Conservation (phyloP, 441 rosid genomes). For the Gossypium lobatum region DNA sequence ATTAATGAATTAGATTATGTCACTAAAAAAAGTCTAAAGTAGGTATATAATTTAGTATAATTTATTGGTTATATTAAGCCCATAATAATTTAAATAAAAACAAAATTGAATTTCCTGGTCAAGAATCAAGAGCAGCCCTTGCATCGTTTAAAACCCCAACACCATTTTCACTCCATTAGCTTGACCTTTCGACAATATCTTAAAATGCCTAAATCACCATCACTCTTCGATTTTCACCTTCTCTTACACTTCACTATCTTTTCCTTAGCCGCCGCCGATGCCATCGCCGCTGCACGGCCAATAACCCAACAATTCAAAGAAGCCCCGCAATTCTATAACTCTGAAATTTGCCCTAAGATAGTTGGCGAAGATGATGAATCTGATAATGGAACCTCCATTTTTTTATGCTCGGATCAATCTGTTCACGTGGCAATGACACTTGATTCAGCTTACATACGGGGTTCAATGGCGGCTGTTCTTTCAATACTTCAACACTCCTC, state of each 20-base stretch:
- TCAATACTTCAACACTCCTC: constrained; percentile 86
- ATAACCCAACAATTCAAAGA: constrained; percentile 58
- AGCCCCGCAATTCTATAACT: constrained; percentile 28
- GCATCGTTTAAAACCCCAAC: neutral
- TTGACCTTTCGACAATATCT: neutral
- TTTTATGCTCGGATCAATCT: constrained; percentile 48
- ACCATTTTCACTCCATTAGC: neutral
- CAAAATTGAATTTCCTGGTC: constrained; percentile 10
- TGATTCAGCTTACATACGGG: constrained; percentile 74
- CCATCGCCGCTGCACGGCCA: constrained; percentile 14
- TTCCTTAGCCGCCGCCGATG: constrained; percentile 13
- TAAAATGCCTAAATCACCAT: constrained; percentile 27
- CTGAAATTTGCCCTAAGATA: constrained; percentile 2
- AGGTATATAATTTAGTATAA: too few relatives aligned
- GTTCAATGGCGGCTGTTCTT: constrained; percentile 85
- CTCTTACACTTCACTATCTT: constrained; percentile 9
- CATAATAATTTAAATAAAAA: neutral
- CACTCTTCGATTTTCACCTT: constrained; percentile 11
- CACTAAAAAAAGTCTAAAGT: too few relatives aligned
- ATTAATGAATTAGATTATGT: too few relatives aligned
- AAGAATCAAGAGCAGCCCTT: neutral
- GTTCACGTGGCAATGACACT: constrained; percentile 91
- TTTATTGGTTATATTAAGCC: too few relatives aligned
- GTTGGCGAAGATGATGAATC: constrained; percentile 19
- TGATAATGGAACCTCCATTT: constrained; percentile 12